Evolutionary conservation across 345 rosid species (phyloP).

Genomic region (Rhizophora mangle): DNA sequence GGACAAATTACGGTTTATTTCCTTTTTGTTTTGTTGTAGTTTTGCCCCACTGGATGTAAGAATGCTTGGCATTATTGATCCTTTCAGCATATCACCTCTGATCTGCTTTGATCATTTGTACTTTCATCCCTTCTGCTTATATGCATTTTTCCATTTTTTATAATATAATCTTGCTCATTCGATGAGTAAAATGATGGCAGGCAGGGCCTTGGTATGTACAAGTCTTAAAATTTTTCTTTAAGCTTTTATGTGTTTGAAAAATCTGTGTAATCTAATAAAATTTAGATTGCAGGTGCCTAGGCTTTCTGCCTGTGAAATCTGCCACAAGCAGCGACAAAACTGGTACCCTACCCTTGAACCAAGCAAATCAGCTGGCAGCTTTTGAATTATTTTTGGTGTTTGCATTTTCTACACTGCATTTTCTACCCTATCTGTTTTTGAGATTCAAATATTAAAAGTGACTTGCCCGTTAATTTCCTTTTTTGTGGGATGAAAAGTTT

Average conservation of each 20-base stretch:
- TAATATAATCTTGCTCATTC: constrained; percentile 89
- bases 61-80: background rate
- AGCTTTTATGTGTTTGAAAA: background rate
- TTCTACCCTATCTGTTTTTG: no score
- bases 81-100: background rate
- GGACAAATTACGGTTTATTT: no score
- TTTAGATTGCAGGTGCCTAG: constrained; percentile 68
- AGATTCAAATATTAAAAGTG: no score
- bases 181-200: constrained; percentile 98
- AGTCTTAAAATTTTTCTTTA: background rate
- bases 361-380: constrained; percentile 35
- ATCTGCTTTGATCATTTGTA: background rate
- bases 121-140: background rate
- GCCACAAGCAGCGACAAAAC: constrained; percentile 99
- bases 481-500: background rate
- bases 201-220: constrained; percentile 78
- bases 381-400: background rate
- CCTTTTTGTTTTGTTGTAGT: no score
- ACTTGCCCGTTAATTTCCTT: no score
- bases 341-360: constrained; percentile 87
- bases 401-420: no score
- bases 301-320: constrained; percentile 98
- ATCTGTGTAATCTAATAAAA: constrained; percentile 8
- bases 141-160: background rate
- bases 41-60: no score